Conservation (phyloP, 2,329 filamentous ascomycete species). For the Lasiodiplodia sp. region DNA sequence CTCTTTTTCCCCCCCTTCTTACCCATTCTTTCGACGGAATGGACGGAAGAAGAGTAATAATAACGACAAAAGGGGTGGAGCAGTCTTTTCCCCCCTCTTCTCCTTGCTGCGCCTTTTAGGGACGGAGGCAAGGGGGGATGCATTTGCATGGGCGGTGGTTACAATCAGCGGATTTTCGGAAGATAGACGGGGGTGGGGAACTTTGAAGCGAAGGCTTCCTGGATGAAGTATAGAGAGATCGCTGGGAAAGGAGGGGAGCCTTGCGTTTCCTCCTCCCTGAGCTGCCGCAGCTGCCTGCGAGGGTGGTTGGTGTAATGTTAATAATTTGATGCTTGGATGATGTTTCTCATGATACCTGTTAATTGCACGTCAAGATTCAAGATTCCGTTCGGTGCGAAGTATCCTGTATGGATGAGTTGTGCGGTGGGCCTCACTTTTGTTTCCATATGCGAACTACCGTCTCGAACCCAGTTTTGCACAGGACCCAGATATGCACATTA, state of each 20-base stretch:
- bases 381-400: too few relatives aligned
- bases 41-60: not conserved
- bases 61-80: not conserved
- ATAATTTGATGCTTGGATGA: not conserved
- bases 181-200: not conserved
- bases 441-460: too few relatives aligned
- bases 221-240: not conserved
- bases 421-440: too few relatives aligned
- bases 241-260: not conserved
- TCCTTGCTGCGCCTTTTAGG: not conserved
- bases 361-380: too few relatives aligned
- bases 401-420: too few relatives aligned
- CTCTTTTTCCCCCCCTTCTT: not conserved
- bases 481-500: too few relatives aligned
- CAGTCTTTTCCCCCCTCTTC: not conserved
- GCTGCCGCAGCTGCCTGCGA: not conserved
- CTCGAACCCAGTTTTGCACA: too few relatives aligned
- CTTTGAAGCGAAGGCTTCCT: too few relatives aligned
- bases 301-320: conserved; percentile 4
- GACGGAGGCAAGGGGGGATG: not conserved
- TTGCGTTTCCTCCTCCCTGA: not conserved
- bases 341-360: not conserved
- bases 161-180: not conserved
- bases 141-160: not conserved
- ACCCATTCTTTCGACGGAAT: not conserved